Percentiles rank a stretch among this genome's conserved stretches.
Conservation (phyloP, 768 basidiomycete genomes). For the Scleroderma citrinum region DNA sequence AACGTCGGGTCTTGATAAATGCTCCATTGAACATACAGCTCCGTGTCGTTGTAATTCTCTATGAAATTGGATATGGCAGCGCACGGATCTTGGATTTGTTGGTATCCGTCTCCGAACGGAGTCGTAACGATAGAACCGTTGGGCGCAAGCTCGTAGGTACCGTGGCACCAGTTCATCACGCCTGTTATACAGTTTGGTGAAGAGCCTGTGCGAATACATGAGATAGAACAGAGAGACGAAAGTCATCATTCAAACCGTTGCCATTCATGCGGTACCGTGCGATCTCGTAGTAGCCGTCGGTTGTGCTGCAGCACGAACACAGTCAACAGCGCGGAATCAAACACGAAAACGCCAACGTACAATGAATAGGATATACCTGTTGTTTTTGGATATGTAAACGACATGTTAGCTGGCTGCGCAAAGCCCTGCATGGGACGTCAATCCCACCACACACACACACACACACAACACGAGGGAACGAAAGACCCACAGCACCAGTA, state of each 20-base stretch:
- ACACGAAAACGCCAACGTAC: constrained; percentile 39
- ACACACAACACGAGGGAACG: not conserved
- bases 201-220: constrained; percentile 45
- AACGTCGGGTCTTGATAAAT: constrained; percentile 61
- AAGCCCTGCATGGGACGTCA: constrained; percentile 51
- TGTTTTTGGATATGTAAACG: constrained; percentile 78
- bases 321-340: constrained; percentile 6
- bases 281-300: constrained; percentile 78
- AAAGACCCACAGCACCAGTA: constrained; percentile 72
- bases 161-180: constrained; percentile 87
- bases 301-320: constrained; percentile 41
- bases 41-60: constrained; percentile 74
- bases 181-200: constrained; percentile 87
- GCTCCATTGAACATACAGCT: constrained; percentile 58
- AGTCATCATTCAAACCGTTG: constrained; percentile 75
- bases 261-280: constrained; percentile 83
- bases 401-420: constrained; percentile 74
- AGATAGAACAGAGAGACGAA: too few relatives aligned
- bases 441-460: not conserved
- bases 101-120: constrained; percentile 84
- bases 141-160: constrained; percentile 54
- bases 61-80: constrained; percentile 85
- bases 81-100: constrained; percentile 94
- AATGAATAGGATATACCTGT: constrained; percentile 89
- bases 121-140: constrained; percentile 78